Evolutionary conservation across 371 early-diverging fungal species (phyloP), one percentile per base, ranked within the genome.

Genomic region (Rhizopus stolonifer): DNA sequence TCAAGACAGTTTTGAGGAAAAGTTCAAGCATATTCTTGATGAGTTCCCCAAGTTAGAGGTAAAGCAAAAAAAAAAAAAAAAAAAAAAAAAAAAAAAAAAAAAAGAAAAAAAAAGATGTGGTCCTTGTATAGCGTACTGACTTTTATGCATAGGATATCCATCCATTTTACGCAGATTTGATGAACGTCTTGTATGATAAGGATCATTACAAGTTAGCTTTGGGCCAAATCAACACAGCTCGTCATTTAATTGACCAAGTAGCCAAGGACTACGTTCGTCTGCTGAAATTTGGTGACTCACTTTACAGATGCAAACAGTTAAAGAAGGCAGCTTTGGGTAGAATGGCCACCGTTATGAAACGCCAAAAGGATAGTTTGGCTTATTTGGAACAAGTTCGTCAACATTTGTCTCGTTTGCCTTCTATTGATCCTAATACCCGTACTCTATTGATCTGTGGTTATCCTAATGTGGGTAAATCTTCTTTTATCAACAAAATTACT

Each of bases 201-300:
- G 99, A 99, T 74, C 99, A 99, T 77, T 99, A 99, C 86, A 99
- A 99, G 82, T 87, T 99, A 47, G 99, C 99, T 23, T 83, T 99
- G 53, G 99, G 97, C 47, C 99, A 99, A 74, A 88, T 99, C 70
- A 98, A 95, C 85, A 94, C 95, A 32, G 96, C 99, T 31, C 92
- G 88, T 61, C 96, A 95, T 61, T 76, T 96, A 61, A 95, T 99
- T 49, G 93, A 94, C 62, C 86, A 91, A 58, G 93, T 99, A 44
- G 98, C 91, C 47, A 99, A 96, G 77, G 99, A 99, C 80, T 99
- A 98, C 65, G 89, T 92, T 44, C 91, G 96, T 47, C 76, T 99
- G 59, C 78, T 99, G 52, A 99, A 99, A 84, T 99, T 97, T 74
- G 99, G 96, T 73, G 99, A 99, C 76, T 97, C 99, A 45, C 85